Base-by-base conservation (phyloP, 73 alveolate species). In the Uronychia setigera region DNA sequence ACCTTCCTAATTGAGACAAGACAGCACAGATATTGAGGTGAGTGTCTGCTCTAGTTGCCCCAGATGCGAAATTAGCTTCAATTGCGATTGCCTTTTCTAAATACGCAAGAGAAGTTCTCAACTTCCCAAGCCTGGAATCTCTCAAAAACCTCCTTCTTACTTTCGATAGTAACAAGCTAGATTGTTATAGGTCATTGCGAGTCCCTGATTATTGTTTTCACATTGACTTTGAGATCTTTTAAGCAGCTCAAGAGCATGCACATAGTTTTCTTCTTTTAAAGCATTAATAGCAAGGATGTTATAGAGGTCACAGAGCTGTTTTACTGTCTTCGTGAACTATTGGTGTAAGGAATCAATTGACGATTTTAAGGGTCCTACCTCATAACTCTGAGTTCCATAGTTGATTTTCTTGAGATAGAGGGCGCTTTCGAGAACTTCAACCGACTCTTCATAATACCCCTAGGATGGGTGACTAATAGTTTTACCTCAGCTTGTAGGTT, bases 1-100 rank as follows among this genome's bases (percentile, higher is more conserved):
- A 46, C 67, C 67, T 46, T 32, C 83, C 87, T 27, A 95, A 58
- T 81, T 93, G 84, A 0, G 97, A 91, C 26, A 92, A 79, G 5
- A 91, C 97, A 26, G 98, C 98, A 82, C 98, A 95, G 59, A 95
- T 74, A 80, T 95, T 95, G 76, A 95, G 78, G 83, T 95, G 98
- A 28, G 98, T 95, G 80, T 95, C 96, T 28, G 98, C 97, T 58
- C 85, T 77, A 29, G 82, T 80, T 35, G 60, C 75, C 19, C 87
- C 76, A 33, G 84, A 31, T 59, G 60, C 87, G 0, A 35, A 67
- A 26, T 87, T 57, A 58, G 76, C 76, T 57, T 95, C 97, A 14
- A 95, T 87, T 75, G 85, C 96, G 26, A 95, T 77, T 0, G 98
- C 97, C 59, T 85, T 82, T 84, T 95, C 86, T n/a, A 95, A 80